Conservation (phyloP, 805 yeast species). For the Debaryomyces castellii region DNA sequence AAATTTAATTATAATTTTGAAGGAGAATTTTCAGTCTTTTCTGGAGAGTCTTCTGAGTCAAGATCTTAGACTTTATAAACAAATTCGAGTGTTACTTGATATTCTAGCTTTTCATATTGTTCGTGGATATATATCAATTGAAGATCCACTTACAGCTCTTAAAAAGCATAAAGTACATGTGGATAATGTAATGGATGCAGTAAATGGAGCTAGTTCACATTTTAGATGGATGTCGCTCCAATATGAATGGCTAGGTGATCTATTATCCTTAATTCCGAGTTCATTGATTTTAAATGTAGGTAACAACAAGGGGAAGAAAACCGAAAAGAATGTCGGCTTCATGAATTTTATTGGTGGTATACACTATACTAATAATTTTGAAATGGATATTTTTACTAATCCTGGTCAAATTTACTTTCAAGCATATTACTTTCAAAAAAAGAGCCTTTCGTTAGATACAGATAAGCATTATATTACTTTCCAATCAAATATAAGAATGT, state of each 20-base stretch:
- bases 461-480: not conserved
- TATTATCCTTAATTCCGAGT: slow-evolving; percentile 49
- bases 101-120: slow-evolving; percentile 61
- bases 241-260: slow-evolving; percentile 62
- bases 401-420: slow-evolving; percentile 28
- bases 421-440: slow-evolving; percentile 17
- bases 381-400: slow-evolving; percentile 24
- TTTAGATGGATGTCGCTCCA: slow-evolving; percentile 62
- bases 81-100: slow-evolving; percentile 54
- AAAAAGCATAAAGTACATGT: slow-evolving; percentile 66
- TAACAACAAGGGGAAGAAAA: slow-evolving; percentile 13
- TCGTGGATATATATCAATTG: slow-evolving; percentile 57
- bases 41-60: slow-evolving; percentile 20
- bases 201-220: slow-evolving; percentile 20
- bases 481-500: too few relatives aligned
- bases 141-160: slow-evolving; percentile 58
- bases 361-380: slow-evolving; percentile 19
- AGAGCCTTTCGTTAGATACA: slow-evolving; percentile 15
- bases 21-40: slow-evolving; percentile 10
- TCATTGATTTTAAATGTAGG: slow-evolving; percentile 27
- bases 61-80: slow-evolving; percentile 27
- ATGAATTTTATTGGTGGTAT: slow-evolving; percentile 34
- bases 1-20: slow-evolving; percentile 24
- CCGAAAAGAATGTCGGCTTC: slow-evolving; percentile 10
- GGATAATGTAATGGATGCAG: slow-evolving; percentile 42